phyloP scores from a whole-genome alignment of 176 grass and related monocot genomes.

The Miscanthus lutarioriparius region DNA sequence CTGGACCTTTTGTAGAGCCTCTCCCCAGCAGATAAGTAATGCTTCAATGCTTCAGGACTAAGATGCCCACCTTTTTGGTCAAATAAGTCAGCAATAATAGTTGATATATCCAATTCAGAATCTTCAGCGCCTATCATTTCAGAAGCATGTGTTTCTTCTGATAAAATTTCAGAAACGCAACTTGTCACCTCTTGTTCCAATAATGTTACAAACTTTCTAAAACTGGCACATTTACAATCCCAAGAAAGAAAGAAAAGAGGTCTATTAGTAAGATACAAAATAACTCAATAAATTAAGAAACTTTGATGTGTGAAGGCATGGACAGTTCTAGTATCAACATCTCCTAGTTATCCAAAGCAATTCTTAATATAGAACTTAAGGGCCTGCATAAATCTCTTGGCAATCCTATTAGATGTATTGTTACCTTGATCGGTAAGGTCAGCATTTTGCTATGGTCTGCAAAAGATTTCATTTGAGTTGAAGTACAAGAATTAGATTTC shows the following conservation, averaged over 20 bases:
- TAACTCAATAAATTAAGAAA: conserved; percentile 1
- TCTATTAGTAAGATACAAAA: conserved; percentile 32
- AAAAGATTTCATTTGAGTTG: not conserved
- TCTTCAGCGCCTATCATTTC: conserved; percentile 45
- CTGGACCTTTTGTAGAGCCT: conserved; percentile 65
- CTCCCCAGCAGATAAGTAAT: conserved; percentile 69
- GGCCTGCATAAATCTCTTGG: not conserved
- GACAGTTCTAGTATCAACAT: conserved; percentile 15
- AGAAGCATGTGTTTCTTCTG: conserved; percentile 36
- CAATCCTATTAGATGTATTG: not conserved
- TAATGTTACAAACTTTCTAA: conserved; percentile 70
- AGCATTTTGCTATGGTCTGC: conserved; percentile 8
- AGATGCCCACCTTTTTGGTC: conserved; percentile 40
- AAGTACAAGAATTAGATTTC: not conserved
- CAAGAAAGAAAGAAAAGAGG: conserved; percentile 12
- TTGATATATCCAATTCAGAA: conserved; percentile 54
- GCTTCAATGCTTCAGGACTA: conserved; percentile 52
- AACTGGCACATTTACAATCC: conserved; percentile 59
- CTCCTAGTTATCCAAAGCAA: not conserved
- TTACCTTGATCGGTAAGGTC: not conserved
- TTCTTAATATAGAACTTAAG: not conserved
- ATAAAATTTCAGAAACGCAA: conserved; percentile 40
- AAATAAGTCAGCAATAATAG: conserved; percentile 48
- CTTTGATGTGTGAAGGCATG: conserved; percentile 6
- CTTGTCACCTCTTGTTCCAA: conserved; percentile 60